phyloP scores from a whole-genome alignment of 495 filamentous ascomycete genomes.

The Neurospora hispaniola region DNA sequence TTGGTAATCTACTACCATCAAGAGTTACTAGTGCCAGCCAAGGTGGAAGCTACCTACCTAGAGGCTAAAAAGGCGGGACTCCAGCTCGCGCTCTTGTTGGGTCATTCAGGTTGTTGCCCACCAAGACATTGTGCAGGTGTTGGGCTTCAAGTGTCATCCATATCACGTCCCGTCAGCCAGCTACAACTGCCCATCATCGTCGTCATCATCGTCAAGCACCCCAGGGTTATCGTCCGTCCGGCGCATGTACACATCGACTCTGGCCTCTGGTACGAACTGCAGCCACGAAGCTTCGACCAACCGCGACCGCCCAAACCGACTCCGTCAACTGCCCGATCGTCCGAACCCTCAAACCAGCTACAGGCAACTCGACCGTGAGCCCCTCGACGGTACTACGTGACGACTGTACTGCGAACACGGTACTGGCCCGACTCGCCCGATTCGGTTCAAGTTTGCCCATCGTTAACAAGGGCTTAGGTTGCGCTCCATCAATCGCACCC shows the following conservation, averaged over 20 bases:
- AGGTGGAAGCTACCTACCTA: background rate
- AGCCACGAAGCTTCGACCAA: background rate
- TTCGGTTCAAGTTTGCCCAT: background rate
- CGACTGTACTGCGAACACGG: no score
- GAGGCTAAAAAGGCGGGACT: background rate
- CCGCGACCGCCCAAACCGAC: background rate
- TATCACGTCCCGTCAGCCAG: background rate
- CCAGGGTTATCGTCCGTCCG: background rate
- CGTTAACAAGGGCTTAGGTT: background rate
- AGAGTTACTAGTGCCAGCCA: background rate
- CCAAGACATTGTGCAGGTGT: background rate
- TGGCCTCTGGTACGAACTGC: background rate
- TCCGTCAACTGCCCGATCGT: background rate
- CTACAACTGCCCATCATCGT: background rate
- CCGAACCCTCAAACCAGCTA: background rate
- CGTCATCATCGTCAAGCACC: background rate
- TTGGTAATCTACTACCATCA: background rate
- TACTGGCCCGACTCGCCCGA: background rate
- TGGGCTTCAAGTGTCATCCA: background rate
- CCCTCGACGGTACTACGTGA: background rate
- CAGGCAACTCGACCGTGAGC: background rate
- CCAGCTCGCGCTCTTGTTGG: background rate
- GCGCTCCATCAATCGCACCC: background rate
- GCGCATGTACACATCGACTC: background rate
- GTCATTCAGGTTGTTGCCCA: background rate